phyloP scores from a whole-genome alignment of 352 stramenopile species.

The Phytophthora crassamura region DNA sequence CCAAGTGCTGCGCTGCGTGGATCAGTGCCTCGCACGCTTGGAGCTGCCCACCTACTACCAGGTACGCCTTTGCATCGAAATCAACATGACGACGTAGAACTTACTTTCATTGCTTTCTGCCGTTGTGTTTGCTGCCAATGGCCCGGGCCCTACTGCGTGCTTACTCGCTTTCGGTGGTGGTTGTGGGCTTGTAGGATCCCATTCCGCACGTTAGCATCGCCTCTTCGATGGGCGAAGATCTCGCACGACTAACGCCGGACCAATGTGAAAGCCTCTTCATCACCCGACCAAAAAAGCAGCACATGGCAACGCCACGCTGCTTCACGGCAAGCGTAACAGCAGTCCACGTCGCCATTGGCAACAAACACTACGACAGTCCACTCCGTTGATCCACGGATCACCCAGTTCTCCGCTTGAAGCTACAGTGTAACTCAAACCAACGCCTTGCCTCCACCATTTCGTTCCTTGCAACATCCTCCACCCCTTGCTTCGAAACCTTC shows the following conservation, averaged over 20 bases:
- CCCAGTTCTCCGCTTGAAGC: slow-evolving; percentile 4
- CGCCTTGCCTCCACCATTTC: not conserved
- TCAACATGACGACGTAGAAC: slow-evolving; percentile 15
- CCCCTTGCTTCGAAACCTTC: not conserved
- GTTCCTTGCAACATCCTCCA: slow-evolving; percentile 1
- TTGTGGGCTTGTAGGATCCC: slow-evolving; percentile 52
- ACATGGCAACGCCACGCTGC: slow-evolving; percentile 17
- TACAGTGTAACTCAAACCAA: slow-evolving; percentile 5
- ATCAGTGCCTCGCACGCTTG: slow-evolving; percentile 67
- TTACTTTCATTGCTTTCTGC: slow-evolving; percentile 34
- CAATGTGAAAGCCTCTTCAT: slow-evolving; percentile 41
- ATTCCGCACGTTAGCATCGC: slow-evolving; percentile 86
- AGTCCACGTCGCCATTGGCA: slow-evolving; percentile 79
- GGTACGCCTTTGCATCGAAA: slow-evolving; percentile 36
- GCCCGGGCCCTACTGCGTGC: slow-evolving; percentile 15
- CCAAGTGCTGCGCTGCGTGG: slow-evolving; percentile 58
- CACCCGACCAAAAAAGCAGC: slow-evolving; percentile 23
- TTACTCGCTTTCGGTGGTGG: slow-evolving; percentile 11
- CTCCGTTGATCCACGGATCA: slow-evolving; percentile 44
- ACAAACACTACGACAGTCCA: slow-evolving; percentile 83
- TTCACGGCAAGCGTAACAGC: slow-evolving; percentile 33
- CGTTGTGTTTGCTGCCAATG: slow-evolving; percentile 58
- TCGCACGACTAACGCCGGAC: slow-evolving; percentile 48
- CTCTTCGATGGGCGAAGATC: slow-evolving; percentile 60
- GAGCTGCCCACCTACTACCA: slow-evolving; percentile 66